Base-by-base conservation (phyloP, 352 stramenopile genomes). In the Phytopythium sindhum region DNA sequence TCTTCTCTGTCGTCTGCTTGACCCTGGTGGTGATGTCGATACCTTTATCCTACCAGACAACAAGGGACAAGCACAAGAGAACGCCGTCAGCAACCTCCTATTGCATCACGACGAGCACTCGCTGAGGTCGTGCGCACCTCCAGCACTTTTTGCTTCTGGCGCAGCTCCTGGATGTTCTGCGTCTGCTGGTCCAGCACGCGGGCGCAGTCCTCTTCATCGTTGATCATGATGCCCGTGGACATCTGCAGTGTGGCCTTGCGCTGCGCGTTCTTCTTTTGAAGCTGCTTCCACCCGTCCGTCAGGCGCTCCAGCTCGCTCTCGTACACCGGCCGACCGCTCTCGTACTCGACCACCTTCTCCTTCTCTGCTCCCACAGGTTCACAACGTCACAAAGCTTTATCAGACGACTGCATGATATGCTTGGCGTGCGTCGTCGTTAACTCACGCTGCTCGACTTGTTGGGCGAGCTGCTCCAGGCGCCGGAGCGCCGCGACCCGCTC, bases 141-240 rank as follows among this genome's bases (percentile, higher is more conserved):
- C 1, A 91, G 65, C 11, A 77, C 48, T 57, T 89, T 86, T 58
- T 91, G 81, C 53, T 80, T 78, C 42, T 91, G 68, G 53, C 86
- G 75, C 47, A 93, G 77, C 50, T 89, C 78, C 52, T 90, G 82
- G 62, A 93, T 91, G 47, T 68, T 78, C 41, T 84, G 74, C 7
- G 82, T 91, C 67, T 93, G 85, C 41, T 77, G 72, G 51, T 90
- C 81, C 21, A 93, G 65, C n/a, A 91, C 75, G 21, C 82, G 81
- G 21, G 60, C 70, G 61, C 85, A 91, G 65, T 93, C 85, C n/a
- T 90, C 79, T 57, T 93, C 85, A 65, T 90, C 82, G 56, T 88
- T 91, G 69, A 93, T 78, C 76, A 89, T 81, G 39, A 89, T 67
- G 8, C 72, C 69, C 8, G 81, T 91, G 7, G 82, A 62, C 66